phyloP scores from a whole-genome alignment of 164 flowering plant genomes.

The Macadamia integrifolia region DNA sequence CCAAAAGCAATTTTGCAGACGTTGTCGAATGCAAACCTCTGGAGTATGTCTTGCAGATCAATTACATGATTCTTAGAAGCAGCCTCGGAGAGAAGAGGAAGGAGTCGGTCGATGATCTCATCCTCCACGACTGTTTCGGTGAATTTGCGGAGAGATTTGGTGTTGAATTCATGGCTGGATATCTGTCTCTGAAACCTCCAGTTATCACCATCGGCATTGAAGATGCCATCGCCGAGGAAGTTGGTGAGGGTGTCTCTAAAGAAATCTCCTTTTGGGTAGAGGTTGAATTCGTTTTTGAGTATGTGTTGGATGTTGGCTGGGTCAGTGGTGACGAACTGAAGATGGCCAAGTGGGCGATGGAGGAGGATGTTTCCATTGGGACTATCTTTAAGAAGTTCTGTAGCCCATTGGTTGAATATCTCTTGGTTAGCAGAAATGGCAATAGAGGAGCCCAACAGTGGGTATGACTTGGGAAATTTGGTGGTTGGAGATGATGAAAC shows the following conservation, averaged over 20 bases:
- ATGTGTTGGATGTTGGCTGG: slow-evolving; percentile 50
- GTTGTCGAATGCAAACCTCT: slow-evolving; percentile 50
- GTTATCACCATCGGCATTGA: slow-evolving; percentile 34
- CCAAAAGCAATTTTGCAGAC: slow-evolving; percentile 53
- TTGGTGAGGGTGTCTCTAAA: slow-evolving; percentile 13
- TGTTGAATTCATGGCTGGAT: slow-evolving; percentile 45
- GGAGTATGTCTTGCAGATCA: slow-evolving; percentile 50
- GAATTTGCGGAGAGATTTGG: slow-evolving; percentile 41
- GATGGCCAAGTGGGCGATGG: slow-evolving; percentile 3
- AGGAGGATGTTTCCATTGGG: slow-evolving; percentile 36
- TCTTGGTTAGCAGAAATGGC: slow-evolving; percentile 14
- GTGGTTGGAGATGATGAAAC: too few relatives aligned
- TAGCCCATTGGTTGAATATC: slow-evolving; percentile 22
- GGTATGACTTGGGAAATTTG: slow-evolving; percentile 32
- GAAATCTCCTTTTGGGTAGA: slow-evolving; percentile 36
- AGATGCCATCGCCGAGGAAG: slow-evolving; percentile 46
- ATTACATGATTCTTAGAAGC: slow-evolving; percentile 21
- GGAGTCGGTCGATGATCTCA: slow-evolving; percentile 34
- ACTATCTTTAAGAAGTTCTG: slow-evolving; percentile 22
- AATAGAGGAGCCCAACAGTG: slow-evolving; percentile 27
- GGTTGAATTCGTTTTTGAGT: slow-evolving; percentile 38
- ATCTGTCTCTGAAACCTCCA: slow-evolving; percentile 56
- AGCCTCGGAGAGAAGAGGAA: slow-evolving; percentile 29
- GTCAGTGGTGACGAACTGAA: slow-evolving; percentile 35
- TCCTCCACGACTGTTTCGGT: slow-evolving; percentile 33